Conservation (phyloP, 2,329 filamentous ascomycete genomes). For the Penicillium sp. region DNA sequence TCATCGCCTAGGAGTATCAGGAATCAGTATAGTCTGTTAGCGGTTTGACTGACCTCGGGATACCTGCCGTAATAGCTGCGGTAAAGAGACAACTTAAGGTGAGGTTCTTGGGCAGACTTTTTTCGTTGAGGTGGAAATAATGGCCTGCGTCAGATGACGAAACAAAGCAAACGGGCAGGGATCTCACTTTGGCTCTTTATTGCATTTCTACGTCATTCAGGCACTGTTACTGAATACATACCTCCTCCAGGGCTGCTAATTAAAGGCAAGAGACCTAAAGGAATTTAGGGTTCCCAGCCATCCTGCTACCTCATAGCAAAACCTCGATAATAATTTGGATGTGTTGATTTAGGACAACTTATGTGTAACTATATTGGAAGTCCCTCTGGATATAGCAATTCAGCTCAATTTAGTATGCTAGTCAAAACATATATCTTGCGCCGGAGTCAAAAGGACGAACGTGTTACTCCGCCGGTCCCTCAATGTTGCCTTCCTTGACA, state of each 20-base stretch:
- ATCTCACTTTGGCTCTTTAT: not conserved
- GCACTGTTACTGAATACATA: no score
- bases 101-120: not conserved
- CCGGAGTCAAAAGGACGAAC: not conserved
- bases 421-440: not conserved
- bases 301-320: no score
- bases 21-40: not conserved
- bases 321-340: no score
- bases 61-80: not conserved
- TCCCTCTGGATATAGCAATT: not conserved
- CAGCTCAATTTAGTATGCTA: not conserved
- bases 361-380: no score
- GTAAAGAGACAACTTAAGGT: not conserved
- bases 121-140: no score
- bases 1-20: not conserved
- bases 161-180: not conserved
- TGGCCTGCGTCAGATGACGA: not conserved
- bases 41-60: no score
- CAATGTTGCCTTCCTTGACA: conserved; percentile 31
- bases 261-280: not conserved
- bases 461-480: conserved; percentile 22
- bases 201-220: conserved; percentile 2
- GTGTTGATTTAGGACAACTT: not conserved
- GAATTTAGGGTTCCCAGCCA: no score
- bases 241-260: no score